Evolutionary conservation across 495 filamentous ascomycete species (phyloP).

Genomic region (Cenococcum geophilum): DNA sequence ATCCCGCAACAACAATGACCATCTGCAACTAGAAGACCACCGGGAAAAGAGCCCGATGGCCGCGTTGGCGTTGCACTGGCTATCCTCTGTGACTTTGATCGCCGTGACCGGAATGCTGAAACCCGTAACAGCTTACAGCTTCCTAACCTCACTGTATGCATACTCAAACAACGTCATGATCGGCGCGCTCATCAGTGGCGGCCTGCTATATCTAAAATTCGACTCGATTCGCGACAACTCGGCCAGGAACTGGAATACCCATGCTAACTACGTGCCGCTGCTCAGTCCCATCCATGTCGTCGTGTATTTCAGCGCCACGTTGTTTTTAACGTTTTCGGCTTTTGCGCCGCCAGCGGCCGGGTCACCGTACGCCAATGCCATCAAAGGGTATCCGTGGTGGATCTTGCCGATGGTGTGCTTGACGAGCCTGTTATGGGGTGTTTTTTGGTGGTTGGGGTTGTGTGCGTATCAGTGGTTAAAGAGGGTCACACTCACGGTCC

Average conservation of each 20-base stretch:
- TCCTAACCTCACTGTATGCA: conserved; percentile 7
- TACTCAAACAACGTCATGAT: conserved; percentile 6
- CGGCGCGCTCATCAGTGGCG: neutral
- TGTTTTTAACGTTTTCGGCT: neutral
- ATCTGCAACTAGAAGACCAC: neutral
- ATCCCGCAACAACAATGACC: neutral
- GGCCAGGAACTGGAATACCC: neutral
- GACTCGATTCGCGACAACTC: neutral
- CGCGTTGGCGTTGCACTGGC: conserved; percentile 7
- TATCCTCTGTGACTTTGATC: conserved; percentile 9
- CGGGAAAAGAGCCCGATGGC: conserved; percentile 9
- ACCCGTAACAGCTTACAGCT: neutral
- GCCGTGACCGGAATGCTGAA: conserved; percentile 3
- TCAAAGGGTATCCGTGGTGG: neutral
- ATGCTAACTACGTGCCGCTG: neutral
- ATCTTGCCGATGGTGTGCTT: conserved; percentile 3
- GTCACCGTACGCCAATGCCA: neutral
- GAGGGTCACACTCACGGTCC: neutral
- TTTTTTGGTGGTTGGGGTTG: conserved; percentile 10
- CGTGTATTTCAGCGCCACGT: neutral
- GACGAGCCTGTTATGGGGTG: conserved; percentile 4
- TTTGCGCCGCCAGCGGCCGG: neutral
- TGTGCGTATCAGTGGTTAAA: neutral
- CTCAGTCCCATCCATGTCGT: neutral
- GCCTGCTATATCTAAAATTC: conserved; percentile 7